phyloP scores from a whole-genome alignment of 2,329 filamentous ascomycete genomes.

The Sordariomycetes sp. region DNA sequence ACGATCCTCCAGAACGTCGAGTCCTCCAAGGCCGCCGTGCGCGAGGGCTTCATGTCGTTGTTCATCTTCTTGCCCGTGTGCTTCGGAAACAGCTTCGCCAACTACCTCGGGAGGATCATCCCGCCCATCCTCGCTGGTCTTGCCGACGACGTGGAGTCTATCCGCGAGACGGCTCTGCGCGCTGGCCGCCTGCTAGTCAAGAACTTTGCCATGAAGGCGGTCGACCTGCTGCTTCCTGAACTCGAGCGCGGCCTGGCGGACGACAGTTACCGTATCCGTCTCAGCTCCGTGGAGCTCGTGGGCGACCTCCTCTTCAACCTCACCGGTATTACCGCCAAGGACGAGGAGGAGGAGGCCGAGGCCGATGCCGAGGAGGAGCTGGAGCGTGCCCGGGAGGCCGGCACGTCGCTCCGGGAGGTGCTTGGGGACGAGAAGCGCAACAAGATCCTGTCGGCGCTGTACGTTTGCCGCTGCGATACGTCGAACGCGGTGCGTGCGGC shows the following conservation, averaged over 20 bases:
- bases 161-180: constrained; percentile 88
- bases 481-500: constrained; percentile 81
- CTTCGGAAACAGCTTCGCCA: constrained; percentile 96
- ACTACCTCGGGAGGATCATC: constrained; percentile 90
- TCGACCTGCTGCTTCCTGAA: constrained; percentile 87
- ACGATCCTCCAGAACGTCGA: constrained; percentile 94
- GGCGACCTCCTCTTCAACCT: constrained; percentile 96
- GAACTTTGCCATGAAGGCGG: constrained; percentile 91
- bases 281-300: constrained; percentile 95
- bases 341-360: constrained; percentile 47
- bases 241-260: constrained; percentile 94
- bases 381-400: constrained; percentile 68
- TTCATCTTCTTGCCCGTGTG: constrained; percentile 99
- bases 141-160: constrained; percentile 91
- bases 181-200: constrained; percentile 92
- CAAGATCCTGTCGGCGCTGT: constrained; percentile 92
- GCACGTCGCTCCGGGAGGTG: constrained; percentile 83
- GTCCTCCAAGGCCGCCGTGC: constrained; percentile 77
- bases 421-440: constrained; percentile 94
- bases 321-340: constrained; percentile 76
- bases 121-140: constrained; percentile 88
- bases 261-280: constrained; percentile 91
- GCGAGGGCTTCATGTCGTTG: constrained; percentile 98
- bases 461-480: constrained; percentile 96
- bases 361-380: constrained; percentile 66